Evolutionary conservation across 2,329 filamentous ascomycete species (phyloP), one percentile per base, ranked within the genome.

Genomic region (Trichoderma sp.): DNA sequence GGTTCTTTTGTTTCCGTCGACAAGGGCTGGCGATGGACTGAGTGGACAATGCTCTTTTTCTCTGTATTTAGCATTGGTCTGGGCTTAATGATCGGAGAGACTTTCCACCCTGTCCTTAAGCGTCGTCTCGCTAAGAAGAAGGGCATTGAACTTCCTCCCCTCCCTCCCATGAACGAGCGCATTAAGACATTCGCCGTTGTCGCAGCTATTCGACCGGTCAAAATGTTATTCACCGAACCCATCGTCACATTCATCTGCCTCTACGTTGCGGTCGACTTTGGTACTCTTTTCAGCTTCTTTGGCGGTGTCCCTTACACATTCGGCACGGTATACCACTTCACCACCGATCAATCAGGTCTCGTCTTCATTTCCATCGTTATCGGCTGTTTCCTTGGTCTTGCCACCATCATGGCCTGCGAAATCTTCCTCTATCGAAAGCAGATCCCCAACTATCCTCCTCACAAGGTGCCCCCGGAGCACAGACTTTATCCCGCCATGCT

Each of bases 181-280:
- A 58, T 82, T 30, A 75, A 74, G 23, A 20, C 73, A 1, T 85
- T 87, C 71, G 72, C 84, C 3, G 79, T 82, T 0, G 78, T 83
- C 1, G 83, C 84, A 2, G 77, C 88, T 1, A 72, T 87, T 17
- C 82, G 87, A 12, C 88, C 88, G 0, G 20, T 90, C 0, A 83
- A 85, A 58, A 89, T 92, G 83, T 82, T 92, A 8, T 76, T 89
- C 53, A 85, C 86, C 1, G 90, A 92, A 75, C 89, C 90, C 3
- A 90, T 92, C 47, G 86, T 91, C 2, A 85, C 85, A 12, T 88
- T 90, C 69, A 78, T 84, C 47, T 84, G 82, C 55, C 75, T 88
- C 0, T 88, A 88, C 74, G 81, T 85, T 0, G 80, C 85, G 0
- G 85, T 83, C 74, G 82, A 84, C 67, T 88, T 88, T 69, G 86